Conservation (phyloP, 805 yeast genomes). For the Saccharomycopsis sp. region DNA sequence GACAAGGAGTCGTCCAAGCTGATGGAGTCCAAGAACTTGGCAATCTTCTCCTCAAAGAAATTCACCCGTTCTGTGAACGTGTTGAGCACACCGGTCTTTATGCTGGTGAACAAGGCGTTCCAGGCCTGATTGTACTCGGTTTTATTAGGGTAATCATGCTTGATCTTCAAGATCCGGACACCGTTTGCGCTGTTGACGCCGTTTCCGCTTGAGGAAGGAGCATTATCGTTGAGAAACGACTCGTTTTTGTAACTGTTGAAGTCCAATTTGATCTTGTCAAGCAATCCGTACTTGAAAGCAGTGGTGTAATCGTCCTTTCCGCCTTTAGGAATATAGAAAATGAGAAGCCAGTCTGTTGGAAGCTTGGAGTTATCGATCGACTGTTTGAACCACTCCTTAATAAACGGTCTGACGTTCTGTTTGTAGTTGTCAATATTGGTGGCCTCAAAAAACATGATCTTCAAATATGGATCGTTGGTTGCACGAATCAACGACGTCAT, state of each 20-base stretch:
- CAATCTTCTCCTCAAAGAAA: slow-evolving; percentile 35
- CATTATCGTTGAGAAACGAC: slow-evolving; percentile 10
- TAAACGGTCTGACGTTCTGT: slow-evolving; percentile 71
- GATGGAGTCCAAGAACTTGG: slow-evolving; percentile 26
- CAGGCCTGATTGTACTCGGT: slow-evolving; percentile 45
- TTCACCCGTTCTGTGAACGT: slow-evolving; percentile 47
- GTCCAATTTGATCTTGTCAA: slow-evolving; percentile 50
- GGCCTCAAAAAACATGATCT: slow-evolving; percentile 62
- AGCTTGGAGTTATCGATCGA: slow-evolving; percentile 33
- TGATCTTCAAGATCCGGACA: slow-evolving; percentile 33
- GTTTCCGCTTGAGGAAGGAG: slow-evolving; percentile 7
- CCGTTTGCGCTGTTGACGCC: slow-evolving; percentile 30
- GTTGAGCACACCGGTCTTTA: slow-evolving; percentile 44
- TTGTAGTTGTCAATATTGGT: slow-evolving; percentile 70
- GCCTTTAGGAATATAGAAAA: slow-evolving; percentile 42
- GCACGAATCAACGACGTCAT: slow-evolving; percentile 25
- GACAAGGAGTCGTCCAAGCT: not conserved
- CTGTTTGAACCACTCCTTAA: slow-evolving; percentile 69
- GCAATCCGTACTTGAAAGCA: slow-evolving; percentile 40
- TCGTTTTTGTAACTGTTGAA: slow-evolving; percentile 30
- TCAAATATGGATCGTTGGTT: slow-evolving; percentile 47
- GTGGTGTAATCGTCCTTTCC: slow-evolving; percentile 32
- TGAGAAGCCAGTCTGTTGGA: slow-evolving; percentile 56
- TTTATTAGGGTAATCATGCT: slow-evolving; percentile 22
- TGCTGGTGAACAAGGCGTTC: slow-evolving; percentile 36